phyloP scores from a whole-genome alignment of 768 basidiomycete genomes.

The Hortiboletus campestris region DNA sequence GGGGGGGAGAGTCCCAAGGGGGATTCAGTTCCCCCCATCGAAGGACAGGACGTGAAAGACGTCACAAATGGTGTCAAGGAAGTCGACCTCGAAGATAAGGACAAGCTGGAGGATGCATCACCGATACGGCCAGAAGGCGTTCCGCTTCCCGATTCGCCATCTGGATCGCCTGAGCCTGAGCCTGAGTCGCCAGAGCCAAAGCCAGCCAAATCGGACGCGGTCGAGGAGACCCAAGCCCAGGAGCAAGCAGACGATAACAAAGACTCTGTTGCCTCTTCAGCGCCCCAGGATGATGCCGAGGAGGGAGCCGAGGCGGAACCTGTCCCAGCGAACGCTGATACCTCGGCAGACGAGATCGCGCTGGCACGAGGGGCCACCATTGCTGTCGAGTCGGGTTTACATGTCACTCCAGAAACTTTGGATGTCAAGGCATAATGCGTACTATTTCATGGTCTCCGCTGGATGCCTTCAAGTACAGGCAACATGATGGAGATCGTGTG shows the following conservation, averaged over 20 bases:
- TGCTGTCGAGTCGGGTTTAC: conserved; percentile 3
- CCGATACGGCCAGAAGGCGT: conserved; percentile 31
- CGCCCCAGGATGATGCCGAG: conserved; percentile 1
- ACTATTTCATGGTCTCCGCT: neutral
- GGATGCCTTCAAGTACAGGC: conserved; percentile 28
- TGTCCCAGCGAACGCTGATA: neutral
- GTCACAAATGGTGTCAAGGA: conserved; percentile 69
- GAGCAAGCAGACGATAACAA: conserved; percentile 4
- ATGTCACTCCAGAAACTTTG: conserved; percentile 16
- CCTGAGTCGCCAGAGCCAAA: conserved; percentile 5
- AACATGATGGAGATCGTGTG: neutral
- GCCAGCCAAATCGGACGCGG: neutral
- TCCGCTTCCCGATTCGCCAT: conserved; percentile 40
- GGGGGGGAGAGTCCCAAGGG: conserved; percentile 13
- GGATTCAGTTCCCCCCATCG: conserved; percentile 22
- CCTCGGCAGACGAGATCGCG: conserved; percentile 3
- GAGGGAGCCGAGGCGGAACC: conserved; percentile 6
- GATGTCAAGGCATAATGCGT: conserved; percentile 17
- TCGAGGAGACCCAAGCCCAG: conserved; percentile 14
- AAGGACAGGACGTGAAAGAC: conserved; percentile 57
- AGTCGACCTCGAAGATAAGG: conserved; percentile 55
- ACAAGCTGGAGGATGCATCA: conserved; percentile 8
- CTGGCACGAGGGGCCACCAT: conserved; percentile 2
- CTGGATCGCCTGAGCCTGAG: conserved; percentile 22
- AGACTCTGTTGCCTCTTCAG: conserved; percentile 28